A percentile compares a stretch with the other conserved stretches of the same genome.
Conservation (phyloP, 2,329 filamentous ascomycete species). For the Lojkania enalia region DNA sequence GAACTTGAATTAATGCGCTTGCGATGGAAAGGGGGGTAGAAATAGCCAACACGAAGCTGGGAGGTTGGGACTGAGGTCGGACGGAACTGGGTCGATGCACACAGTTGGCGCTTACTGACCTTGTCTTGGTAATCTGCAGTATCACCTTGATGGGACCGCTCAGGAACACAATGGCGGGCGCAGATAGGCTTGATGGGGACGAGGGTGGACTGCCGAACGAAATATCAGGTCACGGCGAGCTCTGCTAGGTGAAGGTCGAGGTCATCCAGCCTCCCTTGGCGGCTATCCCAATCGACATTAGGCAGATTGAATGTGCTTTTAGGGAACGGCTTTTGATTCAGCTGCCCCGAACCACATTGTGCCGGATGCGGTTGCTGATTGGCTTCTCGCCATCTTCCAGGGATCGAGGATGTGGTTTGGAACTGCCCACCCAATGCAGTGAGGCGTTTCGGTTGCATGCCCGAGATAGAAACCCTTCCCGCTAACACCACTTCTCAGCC, state of each 20-base stretch:
- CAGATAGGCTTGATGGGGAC: conserved; percentile 1
- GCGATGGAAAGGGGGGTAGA: conserved; percentile 10
- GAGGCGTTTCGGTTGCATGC: conserved; percentile 11
- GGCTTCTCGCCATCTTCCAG: conserved; percentile 20
- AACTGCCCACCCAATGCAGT: neutral
- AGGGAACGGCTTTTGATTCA: conserved; percentile 21
- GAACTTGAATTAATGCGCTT: conserved; percentile 14
- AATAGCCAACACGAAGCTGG: conserved; percentile 14
- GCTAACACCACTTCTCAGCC: neutral
- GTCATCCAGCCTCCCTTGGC: conserved; percentile 38
- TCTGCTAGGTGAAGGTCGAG: conserved; percentile 8
- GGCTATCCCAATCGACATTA: conserved; percentile 37
- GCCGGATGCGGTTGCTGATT: conserved; percentile 31
- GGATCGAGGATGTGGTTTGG: conserved; percentile 23
- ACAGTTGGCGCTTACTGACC: conserved; percentile 26
- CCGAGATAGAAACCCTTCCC: conserved; percentile 6
- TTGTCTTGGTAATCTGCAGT: conserved; percentile 20
- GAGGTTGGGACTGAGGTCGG: conserved; percentile 20
- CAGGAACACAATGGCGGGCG: conserved; percentile 5
- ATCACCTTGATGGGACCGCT: conserved; percentile 12
- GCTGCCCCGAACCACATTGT: conserved; percentile 29
- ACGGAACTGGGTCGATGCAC: conserved; percentile 14
- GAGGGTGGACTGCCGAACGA: neutral
- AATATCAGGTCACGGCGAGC: conserved; percentile 10
- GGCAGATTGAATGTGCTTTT: conserved; percentile 34